Evolutionary conservation across 164 flowering plant genomes (phyloP).

Genomic region (Magnolia sinica): DNA sequence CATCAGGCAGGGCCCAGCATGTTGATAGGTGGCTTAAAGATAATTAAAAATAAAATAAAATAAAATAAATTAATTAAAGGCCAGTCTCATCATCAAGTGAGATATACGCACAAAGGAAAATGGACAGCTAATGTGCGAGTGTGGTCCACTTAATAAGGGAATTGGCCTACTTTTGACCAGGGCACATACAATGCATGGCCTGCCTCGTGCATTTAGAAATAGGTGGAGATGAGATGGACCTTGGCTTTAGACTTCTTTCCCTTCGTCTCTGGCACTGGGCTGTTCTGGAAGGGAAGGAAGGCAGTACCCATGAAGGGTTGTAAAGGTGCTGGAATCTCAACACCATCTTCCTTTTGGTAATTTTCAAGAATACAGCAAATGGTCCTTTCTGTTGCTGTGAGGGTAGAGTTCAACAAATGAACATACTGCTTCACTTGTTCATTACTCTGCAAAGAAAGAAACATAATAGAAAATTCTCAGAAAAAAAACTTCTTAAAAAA

Average conservation of each 20-base stretch:
- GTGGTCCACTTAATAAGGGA: no score
- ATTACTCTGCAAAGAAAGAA: constrained; percentile 48
- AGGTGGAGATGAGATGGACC: background rate
- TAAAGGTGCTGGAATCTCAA: constrained; percentile 65
- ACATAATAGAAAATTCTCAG: background rate
- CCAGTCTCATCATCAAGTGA: background rate
- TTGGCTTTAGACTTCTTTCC: constrained; percentile 72
- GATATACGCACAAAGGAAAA: no score
- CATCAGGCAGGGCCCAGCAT: background rate
- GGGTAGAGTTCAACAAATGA: constrained; percentile 86
- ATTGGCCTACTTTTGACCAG: background rate
- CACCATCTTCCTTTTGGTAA: constrained; percentile 84
- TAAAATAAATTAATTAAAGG: background rate
- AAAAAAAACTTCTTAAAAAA: background rate
- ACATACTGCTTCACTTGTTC: constrained; percentile 81
- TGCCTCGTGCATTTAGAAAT: background rate
- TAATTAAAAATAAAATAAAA: no score
- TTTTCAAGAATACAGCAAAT: constrained; percentile 92
- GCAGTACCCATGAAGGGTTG: constrained; percentile 63
- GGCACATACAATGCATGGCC: background rate
- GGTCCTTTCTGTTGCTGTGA: constrained; percentile 95
- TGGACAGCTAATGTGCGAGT: background rate
- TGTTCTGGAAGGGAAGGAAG: constrained; percentile 67
- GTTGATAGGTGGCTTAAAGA: background rate
- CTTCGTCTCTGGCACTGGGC: constrained; percentile 45